Percentiles rank a stretch among this genome's conserved stretches.
Evolutionary conservation across 495 filamentous ascomycete species (phyloP).

Genomic region (Penicillium cinerascens): DNA sequence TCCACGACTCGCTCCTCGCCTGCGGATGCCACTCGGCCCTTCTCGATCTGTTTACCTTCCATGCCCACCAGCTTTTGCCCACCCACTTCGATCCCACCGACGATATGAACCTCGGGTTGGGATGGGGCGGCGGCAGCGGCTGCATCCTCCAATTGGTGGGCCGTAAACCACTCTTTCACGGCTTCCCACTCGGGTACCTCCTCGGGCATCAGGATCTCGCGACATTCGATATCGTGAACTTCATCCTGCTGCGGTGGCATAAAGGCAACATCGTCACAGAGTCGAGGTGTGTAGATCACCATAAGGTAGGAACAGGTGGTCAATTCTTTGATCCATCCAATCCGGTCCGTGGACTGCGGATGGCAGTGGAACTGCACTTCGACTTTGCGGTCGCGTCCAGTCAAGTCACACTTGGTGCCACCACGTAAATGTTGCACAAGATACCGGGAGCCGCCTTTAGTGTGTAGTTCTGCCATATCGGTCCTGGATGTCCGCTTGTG

Average conservation of each 20-base stretch:
- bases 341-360: conserved; percentile 74
- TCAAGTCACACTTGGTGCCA: conserved; percentile 91
- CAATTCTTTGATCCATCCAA: conserved; percentile 93
- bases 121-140: conserved; percentile 5
- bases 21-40: conserved; percentile 40
- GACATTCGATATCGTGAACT: conserved; percentile 75
- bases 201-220: conserved; percentile 59
- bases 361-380: conserved; percentile 95
- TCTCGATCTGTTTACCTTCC: conserved; percentile 54
- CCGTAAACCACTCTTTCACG: conserved; percentile 41
- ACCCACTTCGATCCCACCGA: conserved; percentile 61
- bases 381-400: conserved; percentile 75
- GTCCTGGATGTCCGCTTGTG: conserved; percentile 29
- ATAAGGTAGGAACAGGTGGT: conserved; percentile 92
- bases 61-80: conserved; percentile 54
- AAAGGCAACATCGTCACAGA: conserved; percentile 92
- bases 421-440: conserved; percentile 82
- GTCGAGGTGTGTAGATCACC: conserved; percentile 87
- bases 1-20: conserved; percentile 45
- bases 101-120: conserved; percentile 35
- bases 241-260: conserved; percentile 77
- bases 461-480: conserved; percentile 62
- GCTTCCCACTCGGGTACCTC: conserved; percentile 58
- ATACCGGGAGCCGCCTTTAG: conserved; percentile 81
- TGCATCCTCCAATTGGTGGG: conserved; percentile 37